These are phyloP conservation scores for Nakaseomyces glabratus DNA, from an alignment of 1,139 yeast genomes.

Conservation along the genomic window DNA sequence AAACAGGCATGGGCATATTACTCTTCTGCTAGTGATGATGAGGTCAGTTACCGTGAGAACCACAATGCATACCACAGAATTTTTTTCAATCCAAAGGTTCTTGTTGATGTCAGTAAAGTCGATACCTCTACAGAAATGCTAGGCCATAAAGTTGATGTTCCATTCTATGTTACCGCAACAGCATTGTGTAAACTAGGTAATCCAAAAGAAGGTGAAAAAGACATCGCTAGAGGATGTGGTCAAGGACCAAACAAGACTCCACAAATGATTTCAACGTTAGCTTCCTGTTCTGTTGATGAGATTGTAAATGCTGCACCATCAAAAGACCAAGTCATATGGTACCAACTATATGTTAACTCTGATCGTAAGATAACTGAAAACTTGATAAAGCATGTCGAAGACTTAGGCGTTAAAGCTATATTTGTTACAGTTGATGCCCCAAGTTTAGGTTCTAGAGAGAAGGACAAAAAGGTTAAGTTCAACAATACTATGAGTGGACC, in stretches of 20 bases:
- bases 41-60: constrained; percentile 78
- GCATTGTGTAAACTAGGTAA: constrained; percentile 77
- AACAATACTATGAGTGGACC: constrained; percentile 37
- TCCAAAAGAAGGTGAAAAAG: constrained; percentile 65
- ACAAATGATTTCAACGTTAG: constrained; percentile 76
- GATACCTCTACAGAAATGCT: constrained; percentile 49
- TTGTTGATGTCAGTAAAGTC: constrained; percentile 50
- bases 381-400: constrained; percentile 63
- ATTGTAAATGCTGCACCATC: constrained; percentile 49
- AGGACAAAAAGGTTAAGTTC: constrained; percentile 45
- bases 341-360: constrained; percentile 76
- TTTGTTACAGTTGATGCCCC: constrained; percentile 94
- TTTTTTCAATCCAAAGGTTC: constrained; percentile 72
- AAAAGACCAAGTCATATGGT: constrained; percentile 60
- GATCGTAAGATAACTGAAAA: constrained; percentile 53
- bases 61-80: constrained; percentile 80
- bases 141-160: constrained; percentile 46
- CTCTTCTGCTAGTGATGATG: constrained; percentile 89
- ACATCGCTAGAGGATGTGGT: constrained; percentile 66
- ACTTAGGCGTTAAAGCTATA: constrained; percentile 66
- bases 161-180: constrained; percentile 71
- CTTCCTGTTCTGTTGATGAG: constrained; percentile 68
- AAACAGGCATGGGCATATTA: constrained; percentile 87
- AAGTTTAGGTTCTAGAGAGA: constrained; percentile 87
- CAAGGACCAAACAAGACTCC: constrained; percentile 51